phyloP scores from a whole-genome alignment of 1,139 yeast species.

The Debaryomyces psychrophilus region DNA sequence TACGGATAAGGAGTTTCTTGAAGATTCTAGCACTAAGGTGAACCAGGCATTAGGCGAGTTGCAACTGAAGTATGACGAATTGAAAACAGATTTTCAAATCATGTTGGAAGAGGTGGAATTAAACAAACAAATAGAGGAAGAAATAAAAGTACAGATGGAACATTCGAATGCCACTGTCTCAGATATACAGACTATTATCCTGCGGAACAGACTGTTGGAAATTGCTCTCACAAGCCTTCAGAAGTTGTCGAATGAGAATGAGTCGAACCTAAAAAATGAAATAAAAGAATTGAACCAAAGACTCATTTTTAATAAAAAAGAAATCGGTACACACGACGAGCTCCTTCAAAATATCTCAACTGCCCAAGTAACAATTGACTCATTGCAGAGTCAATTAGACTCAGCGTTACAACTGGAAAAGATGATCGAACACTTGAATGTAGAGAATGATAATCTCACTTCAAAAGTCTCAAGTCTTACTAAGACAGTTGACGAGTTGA shows the following conservation, averaged over 20 bases:
- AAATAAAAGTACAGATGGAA: slow-evolving; percentile 27
- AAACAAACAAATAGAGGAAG: slow-evolving; percentile 43
- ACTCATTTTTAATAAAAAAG: slow-evolving; percentile 16
- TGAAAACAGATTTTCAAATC: slow-evolving; percentile 43
- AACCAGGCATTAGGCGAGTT: slow-evolving; percentile 31
- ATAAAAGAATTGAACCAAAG: slow-evolving; percentile 30
- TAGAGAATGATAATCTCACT: slow-evolving; percentile 52
- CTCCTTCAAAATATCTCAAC: slow-evolving; percentile 21
- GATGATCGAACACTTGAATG: slow-evolving; percentile 59
- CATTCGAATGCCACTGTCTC: slow-evolving; percentile 19
- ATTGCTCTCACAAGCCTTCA: slow-evolving; percentile 44
- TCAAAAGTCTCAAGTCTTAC: slow-evolving; percentile 42
- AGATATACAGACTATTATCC: slow-evolving; percentile 25
- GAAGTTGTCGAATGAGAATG: slow-evolving; percentile 31
- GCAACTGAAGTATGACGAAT: slow-evolving; percentile 37
- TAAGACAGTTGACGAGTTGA: slow-evolving; percentile 55
- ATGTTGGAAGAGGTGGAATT: slow-evolving; percentile 52
- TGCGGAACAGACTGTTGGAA: slow-evolving; percentile 39
- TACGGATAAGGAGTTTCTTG: slow-evolving; percentile 58
- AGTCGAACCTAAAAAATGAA: slow-evolving; percentile 24
- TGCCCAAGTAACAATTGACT: slow-evolving; percentile 46
- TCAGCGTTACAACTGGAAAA: slow-evolving; percentile 45
- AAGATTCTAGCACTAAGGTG: slow-evolving; percentile 43
- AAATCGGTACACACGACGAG: slow-evolving; percentile 11
- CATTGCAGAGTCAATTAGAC: slow-evolving; percentile 49